Evolutionary conservation across 2,329 filamentous ascomycete genomes (phyloP).

Genomic region (Penicillium digitatum): DNA sequence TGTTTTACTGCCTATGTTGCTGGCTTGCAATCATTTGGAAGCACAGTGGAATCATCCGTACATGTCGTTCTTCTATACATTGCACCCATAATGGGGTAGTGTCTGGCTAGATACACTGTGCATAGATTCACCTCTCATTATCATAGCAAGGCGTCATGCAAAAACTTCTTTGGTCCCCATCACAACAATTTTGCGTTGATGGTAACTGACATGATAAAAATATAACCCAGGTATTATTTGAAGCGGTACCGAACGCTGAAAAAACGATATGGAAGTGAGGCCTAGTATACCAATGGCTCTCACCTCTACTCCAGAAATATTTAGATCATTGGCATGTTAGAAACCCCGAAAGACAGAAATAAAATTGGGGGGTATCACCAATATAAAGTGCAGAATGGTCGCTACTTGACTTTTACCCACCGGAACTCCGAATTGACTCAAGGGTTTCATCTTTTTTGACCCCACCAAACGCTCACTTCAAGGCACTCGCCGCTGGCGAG

Average conservation of each 20-base stretch:
- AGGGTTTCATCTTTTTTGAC: conserved; percentile 49
- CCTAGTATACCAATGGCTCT: conserved; percentile 8
- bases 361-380: conserved; percentile 39
- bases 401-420: conserved; percentile 27
- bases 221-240: conserved; percentile 70
- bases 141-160: conserved; percentile 23
- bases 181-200: conserved; percentile 4
- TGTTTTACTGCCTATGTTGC: neutral
- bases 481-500: conserved; percentile 81
- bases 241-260: conserved; percentile 84
- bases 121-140: conserved; percentile 18
- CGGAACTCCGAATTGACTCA: conserved; percentile 30
- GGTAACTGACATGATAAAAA: conserved; percentile 23
- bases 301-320: conserved; percentile 12
- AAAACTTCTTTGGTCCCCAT: conserved; percentile 8
- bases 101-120: conserved; percentile 13
- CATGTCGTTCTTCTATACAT: conserved; percentile 22
- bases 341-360: conserved; percentile 20
- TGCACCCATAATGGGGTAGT: conserved; percentile 18
- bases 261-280: conserved; percentile 65
- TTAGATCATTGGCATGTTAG: conserved; percentile 21
- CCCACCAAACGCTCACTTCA: conserved; percentile 64
- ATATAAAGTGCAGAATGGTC: conserved; percentile 36
- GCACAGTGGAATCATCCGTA: conserved; percentile 5
- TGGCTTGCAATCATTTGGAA: neutral